These are phyloP conservation scores for Hydnomerulius pinastri DNA, from an alignment of 768 basidiomycete species.

Conservation along the genomic window DNA sequence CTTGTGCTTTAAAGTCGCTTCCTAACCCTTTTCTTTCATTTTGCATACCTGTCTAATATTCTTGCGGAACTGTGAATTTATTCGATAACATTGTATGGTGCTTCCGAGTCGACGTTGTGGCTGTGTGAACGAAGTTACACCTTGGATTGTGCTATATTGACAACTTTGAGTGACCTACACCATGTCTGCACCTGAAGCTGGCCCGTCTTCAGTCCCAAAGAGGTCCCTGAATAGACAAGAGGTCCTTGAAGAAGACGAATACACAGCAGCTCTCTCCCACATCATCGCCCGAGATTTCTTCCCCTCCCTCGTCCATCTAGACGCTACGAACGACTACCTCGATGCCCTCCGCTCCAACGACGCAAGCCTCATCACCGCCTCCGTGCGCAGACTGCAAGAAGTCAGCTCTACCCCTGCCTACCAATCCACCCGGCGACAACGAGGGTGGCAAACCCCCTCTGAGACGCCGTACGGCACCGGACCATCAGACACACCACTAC, in stretches of 20 bases:
- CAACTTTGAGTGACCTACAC: too few species aligned
- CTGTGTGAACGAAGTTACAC: not conserved
- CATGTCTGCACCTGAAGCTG: conserved; percentile 34
- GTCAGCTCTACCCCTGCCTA: conserved; percentile 52
- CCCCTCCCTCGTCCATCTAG: conserved; percentile 86
- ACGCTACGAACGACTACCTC: conserved; percentile 86
- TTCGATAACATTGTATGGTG: not conserved
- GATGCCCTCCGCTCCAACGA: conserved; percentile 79
- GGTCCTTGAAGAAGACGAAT: conserved; percentile 91
- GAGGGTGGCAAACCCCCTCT: conserved; percentile 47
- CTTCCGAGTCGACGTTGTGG: too few species aligned
- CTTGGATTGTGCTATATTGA: not conserved
- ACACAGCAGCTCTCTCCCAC: conserved; percentile 83
- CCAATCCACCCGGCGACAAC: conserved; percentile 33
- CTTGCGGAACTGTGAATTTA: conserved; percentile 8
- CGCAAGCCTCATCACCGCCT: conserved; percentile 71
- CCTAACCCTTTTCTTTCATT: not conserved
- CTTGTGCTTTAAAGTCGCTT: not conserved
- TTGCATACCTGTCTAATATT: conserved; percentile 3
- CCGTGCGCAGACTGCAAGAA: conserved; percentile 73
- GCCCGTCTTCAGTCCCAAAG: conserved; percentile 30
- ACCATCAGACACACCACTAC: conserved; percentile 68
- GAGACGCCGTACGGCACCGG: conserved; percentile 66
- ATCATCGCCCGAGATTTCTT: conserved; percentile 99
- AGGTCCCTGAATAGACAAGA: conserved; percentile 72